Evolutionary conservation across 73 alveolate species (phyloP), one percentile per base, ranked within the genome.

Genomic region (Breviolum minutum): DNA sequence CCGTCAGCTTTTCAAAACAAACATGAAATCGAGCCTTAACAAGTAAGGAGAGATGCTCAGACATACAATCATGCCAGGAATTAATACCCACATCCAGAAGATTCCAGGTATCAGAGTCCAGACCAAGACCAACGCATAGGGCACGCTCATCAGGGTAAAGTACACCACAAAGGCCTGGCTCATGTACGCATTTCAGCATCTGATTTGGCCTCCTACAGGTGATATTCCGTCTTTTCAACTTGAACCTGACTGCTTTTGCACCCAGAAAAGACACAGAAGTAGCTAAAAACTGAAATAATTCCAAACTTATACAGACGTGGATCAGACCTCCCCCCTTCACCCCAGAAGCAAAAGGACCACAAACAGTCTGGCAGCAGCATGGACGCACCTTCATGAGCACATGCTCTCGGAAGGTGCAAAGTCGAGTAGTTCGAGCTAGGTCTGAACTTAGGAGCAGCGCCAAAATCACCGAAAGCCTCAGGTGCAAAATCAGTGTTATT

Each of bases 331-430:
- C 54, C 54, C 54, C 54, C 77, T 4, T 68, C 77, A 22, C 77
- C 17, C 77, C 24, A 68, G 77, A 14, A 68, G 24, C 2, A 68
- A 14, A 14, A 68, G 24, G 24, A 4, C 17, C 17, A 4, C 77
- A 22, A 68, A 17, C 77, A 68, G 24, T 68, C 77, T 68, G 17
- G n/a, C 77, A 17, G 77, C 4, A 22, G 77, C 24, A 17, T 68
- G n/a, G n/a, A 6, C 77, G 54, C 54, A 40, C 92, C 92, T 83
- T 83, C 92, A 83, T 61, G 64, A 83, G 24, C 70, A 83, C 92
- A 83, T 83, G 92, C 54, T 83, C 92, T 6, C 64, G 64, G 54
- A 83, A 83, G 54, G 92, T 83, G 92, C 92, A 83, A n/a, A 83
- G 92, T 8, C 92, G 63, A 16, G 92, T 83, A 10, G 64, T 26